Evolutionary conservation across 306 rosid species (phyloP).

Genomic region (Cicer judaicum): DNA sequence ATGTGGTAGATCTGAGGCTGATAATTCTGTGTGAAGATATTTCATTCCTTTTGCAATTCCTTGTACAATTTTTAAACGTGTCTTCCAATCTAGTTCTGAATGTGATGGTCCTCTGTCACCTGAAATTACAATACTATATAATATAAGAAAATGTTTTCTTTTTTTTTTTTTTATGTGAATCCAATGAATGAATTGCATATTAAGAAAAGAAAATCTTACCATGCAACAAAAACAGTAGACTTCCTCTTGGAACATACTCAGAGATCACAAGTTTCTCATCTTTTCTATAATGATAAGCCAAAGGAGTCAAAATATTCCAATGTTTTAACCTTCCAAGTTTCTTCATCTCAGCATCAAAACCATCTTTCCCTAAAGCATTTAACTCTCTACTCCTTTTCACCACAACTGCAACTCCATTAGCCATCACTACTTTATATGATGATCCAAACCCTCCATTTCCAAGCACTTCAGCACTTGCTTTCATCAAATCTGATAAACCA

Average conservation of each 20-base stretch:
- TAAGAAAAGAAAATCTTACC: slow-evolving; percentile 47
- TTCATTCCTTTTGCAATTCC: slow-evolving; percentile 76
- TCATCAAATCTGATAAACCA: slow-evolving; percentile 81
- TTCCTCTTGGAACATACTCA: slow-evolving; percentile 72
- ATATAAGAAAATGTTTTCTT: neutral
- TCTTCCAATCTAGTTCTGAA: slow-evolving; percentile 67
- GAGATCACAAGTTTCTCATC: slow-evolving; percentile 68
- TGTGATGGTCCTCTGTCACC: slow-evolving; percentile 73
- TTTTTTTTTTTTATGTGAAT: too few species aligned
- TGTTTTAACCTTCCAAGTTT: slow-evolving; percentile 52
- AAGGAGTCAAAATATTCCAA: slow-evolving; percentile 68
- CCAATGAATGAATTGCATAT: too few species aligned
- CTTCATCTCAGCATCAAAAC: slow-evolving; percentile 67
- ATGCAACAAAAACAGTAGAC: slow-evolving; percentile 62
- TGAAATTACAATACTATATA: slow-evolving; percentile 36
- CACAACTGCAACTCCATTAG: slow-evolving; percentile 78
- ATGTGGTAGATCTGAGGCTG: slow-evolving; percentile 65
- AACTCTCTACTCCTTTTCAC: slow-evolving; percentile 81
- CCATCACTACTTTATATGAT: slow-evolving; percentile 80
- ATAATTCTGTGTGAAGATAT: slow-evolving; percentile 55
- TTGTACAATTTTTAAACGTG: slow-evolving; percentile 61
- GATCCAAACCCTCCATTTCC: slow-evolving; percentile 78
- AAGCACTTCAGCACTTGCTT: slow-evolving; percentile 78
- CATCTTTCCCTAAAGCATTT: slow-evolving; percentile 67
- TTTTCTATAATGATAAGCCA: slow-evolving; percentile 72